phyloP scores from a whole-genome alignment of 2,329 filamentous ascomycete species.

The Lasiodiplodia sp. region DNA sequence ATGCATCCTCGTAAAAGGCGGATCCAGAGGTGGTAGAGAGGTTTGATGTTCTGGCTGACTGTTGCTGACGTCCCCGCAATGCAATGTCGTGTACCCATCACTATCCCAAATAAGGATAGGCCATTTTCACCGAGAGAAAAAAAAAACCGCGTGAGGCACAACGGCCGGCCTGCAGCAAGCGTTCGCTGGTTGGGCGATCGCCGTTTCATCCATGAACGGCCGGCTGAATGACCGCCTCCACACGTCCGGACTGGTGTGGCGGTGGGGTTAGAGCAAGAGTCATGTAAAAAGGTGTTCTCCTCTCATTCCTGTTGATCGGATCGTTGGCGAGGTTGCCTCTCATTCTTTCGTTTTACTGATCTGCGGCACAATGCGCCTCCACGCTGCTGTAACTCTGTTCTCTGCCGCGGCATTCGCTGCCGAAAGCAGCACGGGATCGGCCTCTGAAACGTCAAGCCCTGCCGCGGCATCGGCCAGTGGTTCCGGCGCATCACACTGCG shows the following conservation, averaged over 20 bases:
- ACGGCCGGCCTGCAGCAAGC: neutral
- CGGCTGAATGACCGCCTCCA: neutral
- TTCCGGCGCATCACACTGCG: slow-evolving; percentile 18
- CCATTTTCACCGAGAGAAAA: neutral
- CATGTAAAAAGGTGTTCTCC: neutral
- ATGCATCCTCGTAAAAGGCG: neutral
- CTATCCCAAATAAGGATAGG: neutral
- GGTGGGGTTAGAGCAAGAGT: slow-evolving; percentile 3
- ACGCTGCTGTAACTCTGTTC: neutral
- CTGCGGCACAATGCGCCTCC: slow-evolving; percentile 2
- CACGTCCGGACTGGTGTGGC: neutral
- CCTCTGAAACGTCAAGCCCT: slow-evolving; percentile 11
- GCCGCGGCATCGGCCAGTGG: neutral
- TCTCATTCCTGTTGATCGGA: neutral
- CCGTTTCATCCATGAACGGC: neutral
- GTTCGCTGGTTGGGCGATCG: neutral
- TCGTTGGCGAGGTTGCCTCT: neutral
- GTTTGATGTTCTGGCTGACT: neutral
- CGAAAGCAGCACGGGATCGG: neutral
- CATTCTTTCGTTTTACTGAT: neutral
- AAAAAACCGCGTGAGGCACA: neutral
- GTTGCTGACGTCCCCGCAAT: neutral
- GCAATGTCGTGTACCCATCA: neutral
- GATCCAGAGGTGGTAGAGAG: neutral
- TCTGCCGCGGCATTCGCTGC: neutral